These are phyloP conservation scores for Nepenthes alata DNA, from an alignment of 179 eudicot genomes.

Conservation along the genomic window DNA sequence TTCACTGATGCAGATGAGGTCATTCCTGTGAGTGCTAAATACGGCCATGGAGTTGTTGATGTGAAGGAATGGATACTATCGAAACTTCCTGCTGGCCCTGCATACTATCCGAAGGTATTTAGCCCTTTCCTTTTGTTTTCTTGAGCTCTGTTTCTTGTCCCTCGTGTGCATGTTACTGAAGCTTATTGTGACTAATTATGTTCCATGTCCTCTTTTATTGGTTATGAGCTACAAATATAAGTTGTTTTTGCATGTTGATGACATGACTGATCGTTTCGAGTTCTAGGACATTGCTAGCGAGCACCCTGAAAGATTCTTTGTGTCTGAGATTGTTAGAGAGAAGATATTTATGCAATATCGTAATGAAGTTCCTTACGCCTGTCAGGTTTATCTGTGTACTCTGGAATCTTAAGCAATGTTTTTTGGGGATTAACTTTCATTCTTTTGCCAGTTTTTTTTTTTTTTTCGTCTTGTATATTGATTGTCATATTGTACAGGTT, in stretches of 20 bases:
- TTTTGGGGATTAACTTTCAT: neutral
- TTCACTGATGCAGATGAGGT: constrained; percentile 88
- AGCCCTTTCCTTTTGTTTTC: constrained; percentile 5
- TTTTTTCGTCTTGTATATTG: neutral
- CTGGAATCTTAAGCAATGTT: neutral
- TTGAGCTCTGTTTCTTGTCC: neutral
- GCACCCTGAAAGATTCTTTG: constrained; percentile 97
- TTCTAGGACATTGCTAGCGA: constrained; percentile 84
- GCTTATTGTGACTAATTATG: too few relatives aligned
- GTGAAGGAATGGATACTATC: constrained; percentile 91
- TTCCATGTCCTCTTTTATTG: too few relatives aligned
- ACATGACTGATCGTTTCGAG: neutral
- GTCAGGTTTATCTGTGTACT: constrained; percentile 43
- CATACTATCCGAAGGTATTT: constrained; percentile 74
- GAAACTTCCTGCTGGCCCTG: constrained; percentile 84
- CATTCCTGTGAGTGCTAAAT: constrained; percentile 97
- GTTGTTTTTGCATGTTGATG: neutral
- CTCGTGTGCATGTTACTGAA: too few relatives aligned
- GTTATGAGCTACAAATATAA: neutral
- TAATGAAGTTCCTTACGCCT: constrained; percentile 92
- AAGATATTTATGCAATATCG: constrained; percentile 91
- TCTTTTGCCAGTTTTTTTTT: neutral
- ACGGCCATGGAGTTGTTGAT: constrained; percentile 93
- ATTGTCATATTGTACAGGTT: constrained; percentile 33
- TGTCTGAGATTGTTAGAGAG: constrained; percentile 84